phyloP scores from a whole-genome alignment of 2,329 filamentous ascomycete genomes.

The Paracoccidioides brasiliensis region DNA sequence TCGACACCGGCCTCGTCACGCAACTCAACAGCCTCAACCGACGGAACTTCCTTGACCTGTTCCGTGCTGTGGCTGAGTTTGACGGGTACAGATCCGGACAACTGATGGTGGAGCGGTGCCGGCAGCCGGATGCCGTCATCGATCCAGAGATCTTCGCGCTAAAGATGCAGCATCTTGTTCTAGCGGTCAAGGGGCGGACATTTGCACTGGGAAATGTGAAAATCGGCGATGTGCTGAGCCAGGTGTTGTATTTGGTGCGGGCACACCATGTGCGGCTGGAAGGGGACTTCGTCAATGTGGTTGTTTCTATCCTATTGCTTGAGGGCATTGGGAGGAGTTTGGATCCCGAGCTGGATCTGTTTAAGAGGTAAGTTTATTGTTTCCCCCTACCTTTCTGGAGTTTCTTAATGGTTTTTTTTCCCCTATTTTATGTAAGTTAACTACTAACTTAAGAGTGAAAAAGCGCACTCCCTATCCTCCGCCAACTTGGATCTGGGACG shows the following conservation, averaged over 20 bases:
- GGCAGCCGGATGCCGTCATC: constrained; percentile 80
- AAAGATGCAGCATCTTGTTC: constrained; percentile 91
- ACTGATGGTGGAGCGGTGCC: constrained; percentile 90
- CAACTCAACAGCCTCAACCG: constrained; percentile 81
- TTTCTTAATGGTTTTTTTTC: constrained; percentile 1
- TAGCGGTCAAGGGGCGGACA: constrained; percentile 79
- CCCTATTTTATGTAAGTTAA: background rate
- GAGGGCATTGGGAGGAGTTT: constrained; percentile 86
- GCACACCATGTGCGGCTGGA: constrained; percentile 86
- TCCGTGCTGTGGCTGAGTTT: constrained; percentile 91
- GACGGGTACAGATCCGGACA: constrained; percentile 91
- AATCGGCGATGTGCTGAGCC: constrained; percentile 86
- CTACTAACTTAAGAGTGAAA: constrained; percentile 18
- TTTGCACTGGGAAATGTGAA: constrained; percentile 88
- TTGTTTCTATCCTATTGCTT: constrained; percentile 82
- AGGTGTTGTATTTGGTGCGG: constrained; percentile 84
- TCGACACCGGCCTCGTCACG: constrained; percentile 90
- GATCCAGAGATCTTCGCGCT: constrained; percentile 84
- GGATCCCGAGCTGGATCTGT: constrained; percentile 75
- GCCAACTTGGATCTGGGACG: constrained; percentile 61
- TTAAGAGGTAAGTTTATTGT: constrained; percentile 47
- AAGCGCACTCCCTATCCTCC: constrained; percentile 77
- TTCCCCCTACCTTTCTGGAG: constrained; percentile 4
- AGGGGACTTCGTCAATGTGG: constrained; percentile 96
- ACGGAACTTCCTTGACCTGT: constrained; percentile 84